Conservation (phyloP, 345 rosid species). For the Turritis glabra region DNA sequence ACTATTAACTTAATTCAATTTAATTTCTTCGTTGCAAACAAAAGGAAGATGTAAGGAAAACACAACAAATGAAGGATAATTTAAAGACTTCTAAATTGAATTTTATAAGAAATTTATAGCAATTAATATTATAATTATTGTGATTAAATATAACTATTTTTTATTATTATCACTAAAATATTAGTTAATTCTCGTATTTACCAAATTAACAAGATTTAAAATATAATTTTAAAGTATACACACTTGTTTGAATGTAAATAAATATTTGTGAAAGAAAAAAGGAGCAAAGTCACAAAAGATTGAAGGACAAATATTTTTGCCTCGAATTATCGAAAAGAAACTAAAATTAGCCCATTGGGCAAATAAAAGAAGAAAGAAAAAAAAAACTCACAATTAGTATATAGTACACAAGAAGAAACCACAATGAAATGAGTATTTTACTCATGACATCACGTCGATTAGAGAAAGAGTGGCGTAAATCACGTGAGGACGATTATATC, state of each 20-base stretch:
- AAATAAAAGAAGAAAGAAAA: too few relatives aligned
- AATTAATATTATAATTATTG: too few relatives aligned
- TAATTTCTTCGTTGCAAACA: neutral
- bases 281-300: neutral
- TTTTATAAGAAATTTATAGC: too few relatives aligned
- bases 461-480: constrained; percentile 29
- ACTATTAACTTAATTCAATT: neutral
- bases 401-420: neutral
- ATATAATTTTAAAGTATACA: too few relatives aligned
- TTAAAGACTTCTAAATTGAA: too few relatives aligned
- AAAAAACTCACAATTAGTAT: neutral
- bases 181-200: too few relatives aligned
- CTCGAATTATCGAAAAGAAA: neutral
- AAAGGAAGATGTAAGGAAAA: neutral
- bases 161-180: too few relatives aligned
- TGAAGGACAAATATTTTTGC: neutral
- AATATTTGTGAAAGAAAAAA: neutral
- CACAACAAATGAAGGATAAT: neutral
- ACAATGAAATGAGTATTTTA: neutral
- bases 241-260: neutral
- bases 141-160: too few relatives aligned
- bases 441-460: constrained; percentile 1
- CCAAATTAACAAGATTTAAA: too few relatives aligned
- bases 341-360: neutral
- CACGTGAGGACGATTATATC: constrained; percentile 18